Base-by-base conservation (phyloP, 495 filamentous ascomycete species). In the Astrocystis sublimbata region DNA sequence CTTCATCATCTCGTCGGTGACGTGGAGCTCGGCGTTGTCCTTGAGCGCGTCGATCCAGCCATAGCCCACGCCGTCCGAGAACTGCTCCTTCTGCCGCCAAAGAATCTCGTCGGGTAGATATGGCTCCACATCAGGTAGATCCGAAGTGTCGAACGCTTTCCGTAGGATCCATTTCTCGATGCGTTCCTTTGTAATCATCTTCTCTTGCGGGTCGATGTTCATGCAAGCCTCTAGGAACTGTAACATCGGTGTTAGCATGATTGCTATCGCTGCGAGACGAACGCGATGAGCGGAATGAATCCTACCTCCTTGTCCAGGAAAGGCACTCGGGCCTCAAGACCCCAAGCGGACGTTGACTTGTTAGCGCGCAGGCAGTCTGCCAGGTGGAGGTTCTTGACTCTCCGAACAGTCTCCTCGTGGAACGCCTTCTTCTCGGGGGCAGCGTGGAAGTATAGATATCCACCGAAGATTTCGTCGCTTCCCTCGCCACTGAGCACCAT, bases 321-420 rank as follows among this genome's bases (percentile, higher is more conserved):
- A 6, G 94, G 94, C 60, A 98, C 94, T 72, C 94, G 93, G 52
- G 94, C 94, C 81, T 98, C 94, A 41, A 98, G 86, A 71, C 94
- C 94, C 94, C 94, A 98, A 30, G 96, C 94, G n/a, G 91, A 89
- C 31, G 94, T 98, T 21, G 93, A 97, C 83, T 98, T 98, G 87
- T 98, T 98, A 70, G 94, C 94, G 70, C 94, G 85, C 68, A 98
- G 83, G 78, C 94, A 98, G 75, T 98, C 94, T 21, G 93, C 87
- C 67, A 97, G 78, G 74, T 98, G 94, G 65, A 98, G 81, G 85
- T 97, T 92, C 85, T 98, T 93, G 58, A 98, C 89, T 60, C 94
- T 86, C 53, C 89, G 85, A 23, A 98, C 87, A 26, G 90, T 96
- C 81, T 98, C 94, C 74, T 85, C 85, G 81, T 98, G 94, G 81